Percentiles rank a stretch among this genome's conserved stretches.
These are phyloP conservation scores for Colletotrichum sp. DNA, from an alignment of 2,329 filamentous ascomycete species.

Conservation along the genomic window DNA sequence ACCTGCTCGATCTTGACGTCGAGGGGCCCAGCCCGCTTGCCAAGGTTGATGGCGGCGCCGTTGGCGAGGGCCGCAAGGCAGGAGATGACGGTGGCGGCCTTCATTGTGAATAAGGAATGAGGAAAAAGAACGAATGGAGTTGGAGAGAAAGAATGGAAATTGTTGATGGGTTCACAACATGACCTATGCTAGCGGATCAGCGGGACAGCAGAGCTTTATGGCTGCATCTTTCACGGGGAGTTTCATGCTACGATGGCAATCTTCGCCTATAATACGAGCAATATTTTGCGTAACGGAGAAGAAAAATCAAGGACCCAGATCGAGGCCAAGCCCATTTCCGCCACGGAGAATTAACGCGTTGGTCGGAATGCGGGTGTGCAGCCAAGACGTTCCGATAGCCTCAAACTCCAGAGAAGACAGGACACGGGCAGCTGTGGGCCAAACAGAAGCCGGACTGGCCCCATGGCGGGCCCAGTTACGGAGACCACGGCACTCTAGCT, in stretches of 20 bases:
- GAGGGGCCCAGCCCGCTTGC: slow-evolving; percentile 39
- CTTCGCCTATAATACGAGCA: background rate
- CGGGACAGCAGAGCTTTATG: background rate
- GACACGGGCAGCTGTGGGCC: background rate
- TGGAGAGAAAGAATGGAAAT: background rate
- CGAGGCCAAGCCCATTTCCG: background rate
- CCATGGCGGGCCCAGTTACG: background rate
- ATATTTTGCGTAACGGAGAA: background rate
- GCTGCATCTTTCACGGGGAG: background rate
- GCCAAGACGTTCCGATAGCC: background rate
- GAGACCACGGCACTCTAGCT: background rate
- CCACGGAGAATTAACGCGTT: background rate
- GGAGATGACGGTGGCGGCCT: slow-evolving; percentile 39
- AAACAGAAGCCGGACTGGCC: background rate
- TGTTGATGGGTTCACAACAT: background rate
- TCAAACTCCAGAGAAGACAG: background rate
- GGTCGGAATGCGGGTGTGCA: background rate
- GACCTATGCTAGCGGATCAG: background rate
- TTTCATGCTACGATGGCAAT: background rate
- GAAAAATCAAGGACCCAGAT: background rate
- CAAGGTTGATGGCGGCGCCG: slow-evolving; percentile 33
- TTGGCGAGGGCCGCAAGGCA: slow-evolving; percentile 38
- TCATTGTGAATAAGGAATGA: slow-evolving; percentile 31
- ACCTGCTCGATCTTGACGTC: slow-evolving; percentile 45
- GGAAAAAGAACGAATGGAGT: background rate